Conservation (phyloP, 2,329 filamentous ascomycete genomes). For the Neocucurbitaria cava region DNA sequence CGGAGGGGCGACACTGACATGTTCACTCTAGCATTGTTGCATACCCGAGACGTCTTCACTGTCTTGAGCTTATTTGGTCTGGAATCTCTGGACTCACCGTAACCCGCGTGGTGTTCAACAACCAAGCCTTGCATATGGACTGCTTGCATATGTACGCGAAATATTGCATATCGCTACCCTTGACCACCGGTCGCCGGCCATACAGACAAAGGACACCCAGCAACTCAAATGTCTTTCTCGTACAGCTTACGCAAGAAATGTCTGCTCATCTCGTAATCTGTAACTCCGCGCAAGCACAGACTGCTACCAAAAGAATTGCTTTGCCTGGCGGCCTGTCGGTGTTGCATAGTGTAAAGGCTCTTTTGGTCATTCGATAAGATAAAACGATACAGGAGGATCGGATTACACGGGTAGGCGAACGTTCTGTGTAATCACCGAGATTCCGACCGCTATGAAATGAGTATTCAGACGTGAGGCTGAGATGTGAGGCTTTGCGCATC, state of each 20-base stretch:
- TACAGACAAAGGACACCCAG: constrained; percentile 25
- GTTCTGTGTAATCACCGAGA: constrained; percentile 35
- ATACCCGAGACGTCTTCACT: constrained; percentile 15
- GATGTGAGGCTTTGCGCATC: constrained; percentile 34
- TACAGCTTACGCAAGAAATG: constrained; percentile 37
- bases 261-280: constrained; percentile 32
- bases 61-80: constrained; percentile 2
- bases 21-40: constrained; percentile 17
- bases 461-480: constrained; percentile 24
- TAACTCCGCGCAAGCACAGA: constrained; percentile 25
- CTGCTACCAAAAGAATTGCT: constrained; percentile 25
- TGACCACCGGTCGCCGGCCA: constrained; percentile 18
- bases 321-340: constrained; percentile 19
- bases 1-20: constrained; percentile 24
- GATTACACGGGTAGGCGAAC: constrained; percentile 31
- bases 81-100: not conserved
- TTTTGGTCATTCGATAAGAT: constrained; percentile 38
- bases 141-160: too few species aligned
- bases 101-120: constrained; percentile 8
- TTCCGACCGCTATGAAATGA: constrained; percentile 32
- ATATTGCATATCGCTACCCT: constrained; percentile 27
- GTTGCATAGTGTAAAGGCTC: constrained; percentile 9
- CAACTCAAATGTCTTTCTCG: constrained; percentile 15
- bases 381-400: constrained; percentile 25
- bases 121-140: constrained; percentile 24